phyloP scores from a whole-genome alignment of 2,329 filamentous ascomycete genomes.

The Cryphonectria nitschkei region DNA sequence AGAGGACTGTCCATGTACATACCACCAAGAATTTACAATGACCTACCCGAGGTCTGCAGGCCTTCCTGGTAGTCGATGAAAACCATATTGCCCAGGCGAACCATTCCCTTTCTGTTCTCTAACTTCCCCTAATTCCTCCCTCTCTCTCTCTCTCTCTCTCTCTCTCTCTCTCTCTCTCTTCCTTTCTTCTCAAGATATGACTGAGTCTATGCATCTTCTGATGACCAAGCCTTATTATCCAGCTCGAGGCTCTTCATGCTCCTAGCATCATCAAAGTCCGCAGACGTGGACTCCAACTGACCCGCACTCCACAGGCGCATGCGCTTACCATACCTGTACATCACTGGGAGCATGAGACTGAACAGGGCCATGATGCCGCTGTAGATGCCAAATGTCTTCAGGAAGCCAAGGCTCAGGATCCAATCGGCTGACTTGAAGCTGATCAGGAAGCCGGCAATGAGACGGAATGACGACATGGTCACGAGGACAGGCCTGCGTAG shows the following conservation, averaged over 20 bases:
- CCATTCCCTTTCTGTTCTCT: too few species aligned
- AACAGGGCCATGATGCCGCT: constrained; percentile 27
- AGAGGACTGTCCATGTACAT: too few species aligned
- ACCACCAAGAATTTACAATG: too few species aligned
- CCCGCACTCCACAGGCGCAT: constrained; percentile 27
- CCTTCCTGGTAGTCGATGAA: neutral
- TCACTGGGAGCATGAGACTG: constrained; percentile 29
- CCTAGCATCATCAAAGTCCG: constrained; percentile 24
- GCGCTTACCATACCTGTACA: constrained; percentile 28
- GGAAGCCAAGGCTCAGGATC: constrained; percentile 30
- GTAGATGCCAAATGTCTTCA: constrained; percentile 31
- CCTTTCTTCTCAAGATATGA: neutral
- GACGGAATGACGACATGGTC: constrained; percentile 32
- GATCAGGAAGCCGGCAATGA: constrained; percentile 33
- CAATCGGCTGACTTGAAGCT: constrained; percentile 32
- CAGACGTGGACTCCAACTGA: constrained; percentile 10
- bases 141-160: too few species aligned
- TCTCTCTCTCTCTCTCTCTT: too few species aligned
- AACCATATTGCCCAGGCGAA: neutral
- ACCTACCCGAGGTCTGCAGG: neutral
- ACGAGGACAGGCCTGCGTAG: constrained; percentile 32
- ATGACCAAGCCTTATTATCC: constrained; percentile 5
- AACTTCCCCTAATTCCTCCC: too few species aligned
- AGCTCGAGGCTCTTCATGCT: constrained; percentile 24
- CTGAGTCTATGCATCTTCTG: neutral